Percentiles rank a stretch among this genome's conserved stretches.
Conservation (phyloP, 495 filamentous ascomycete genomes). For the Hypoxylon rickii region DNA sequence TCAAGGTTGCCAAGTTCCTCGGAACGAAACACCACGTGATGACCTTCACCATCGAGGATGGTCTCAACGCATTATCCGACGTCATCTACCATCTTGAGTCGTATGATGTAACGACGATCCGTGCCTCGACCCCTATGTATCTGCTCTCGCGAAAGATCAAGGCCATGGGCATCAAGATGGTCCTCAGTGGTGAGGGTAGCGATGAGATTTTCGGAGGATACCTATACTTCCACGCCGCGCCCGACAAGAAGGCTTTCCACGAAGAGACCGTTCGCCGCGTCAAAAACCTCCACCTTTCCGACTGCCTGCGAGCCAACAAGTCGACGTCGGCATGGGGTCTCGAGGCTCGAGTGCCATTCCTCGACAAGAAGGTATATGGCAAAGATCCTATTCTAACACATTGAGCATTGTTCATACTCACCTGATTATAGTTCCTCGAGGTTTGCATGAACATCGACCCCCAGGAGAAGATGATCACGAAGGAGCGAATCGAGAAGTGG, state of each 20-base stretch:
- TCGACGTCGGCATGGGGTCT: conserved; percentile 98
- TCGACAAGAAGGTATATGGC: conserved; percentile 78
- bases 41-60: conserved; percentile 97
- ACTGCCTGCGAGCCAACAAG: conserved; percentile 98
- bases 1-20: conserved; percentile 90
- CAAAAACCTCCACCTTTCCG: conserved; percentile 92
- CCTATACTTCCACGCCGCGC: conserved; percentile 96
- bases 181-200: conserved; percentile 91
- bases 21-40: conserved; percentile 97
- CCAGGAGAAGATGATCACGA: conserved; percentile 89
- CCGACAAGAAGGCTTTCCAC: conserved; percentile 89
- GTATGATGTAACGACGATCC: conserved; percentile 97
- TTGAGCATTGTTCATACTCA: too few relatives aligned
- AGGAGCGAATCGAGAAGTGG: conserved; percentile 93
- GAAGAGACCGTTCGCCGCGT: conserved; percentile 88
- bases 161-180: conserved; percentile 99
- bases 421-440: conserved; percentile 75
- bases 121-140: conserved; percentile 98
- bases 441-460: conserved; percentile 91
- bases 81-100: conserved; percentile 98
- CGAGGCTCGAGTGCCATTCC: conserved; percentile 96
- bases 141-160: conserved; percentile 97
- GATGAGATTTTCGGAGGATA: conserved; percentile 99
- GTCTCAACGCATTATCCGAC: conserved; percentile 91
- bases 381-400: too few relatives aligned